Percentiles rank a stretch among this genome's conserved stretches.
Conservation (phyloP, 2,329 filamentous ascomycete genomes). For the Rutstroemia sp. region DNA sequence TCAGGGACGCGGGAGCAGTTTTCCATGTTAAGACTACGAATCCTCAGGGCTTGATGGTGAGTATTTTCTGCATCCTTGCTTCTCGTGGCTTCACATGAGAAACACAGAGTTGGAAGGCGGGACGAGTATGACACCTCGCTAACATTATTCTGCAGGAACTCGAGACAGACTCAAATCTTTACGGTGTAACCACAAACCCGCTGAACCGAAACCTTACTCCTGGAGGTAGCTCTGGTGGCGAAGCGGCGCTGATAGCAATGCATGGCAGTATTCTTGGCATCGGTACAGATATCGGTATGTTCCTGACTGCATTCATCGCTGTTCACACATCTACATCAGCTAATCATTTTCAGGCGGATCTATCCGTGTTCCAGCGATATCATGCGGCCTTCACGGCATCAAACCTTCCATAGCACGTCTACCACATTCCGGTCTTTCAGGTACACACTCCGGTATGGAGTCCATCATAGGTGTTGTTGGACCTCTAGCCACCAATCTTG, state of each 20-base stretch:
- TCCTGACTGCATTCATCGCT: neutral
- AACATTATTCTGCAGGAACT: slow-evolving; percentile 22
- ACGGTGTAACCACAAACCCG: slow-evolving; percentile 44
- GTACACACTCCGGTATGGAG: slow-evolving; percentile 44
- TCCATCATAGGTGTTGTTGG: slow-evolving; percentile 39
- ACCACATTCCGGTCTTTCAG: slow-evolving; percentile 24
- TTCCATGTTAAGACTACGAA: slow-evolving; percentile 46
- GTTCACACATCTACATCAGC: neutral
- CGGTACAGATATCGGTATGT: slow-evolving; percentile 22
- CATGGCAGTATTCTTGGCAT: slow-evolving; percentile 41
- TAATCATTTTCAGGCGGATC: slow-evolving; percentile 8
- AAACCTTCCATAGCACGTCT: slow-evolving; percentile 22
- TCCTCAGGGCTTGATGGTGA: slow-evolving; percentile 42
- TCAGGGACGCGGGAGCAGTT: slow-evolving; percentile 40
- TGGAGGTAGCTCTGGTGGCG: slow-evolving; percentile 56
- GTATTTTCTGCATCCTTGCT: neutral
- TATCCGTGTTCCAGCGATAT: slow-evolving; percentile 32
- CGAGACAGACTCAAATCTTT: slow-evolving; percentile 37
- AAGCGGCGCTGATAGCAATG: slow-evolving; percentile 50
- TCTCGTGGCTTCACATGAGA: neutral
- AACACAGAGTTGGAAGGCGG: too few species aligned
- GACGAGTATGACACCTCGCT: too few species aligned
- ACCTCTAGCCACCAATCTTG: slow-evolving; percentile 38
- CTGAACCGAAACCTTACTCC: slow-evolving; percentile 47
- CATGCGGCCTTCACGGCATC: slow-evolving; percentile 38